Evolutionary conservation across 768 basidiomycete genomes (phyloP).

Genomic region (Pulveroboletus sp.): DNA sequence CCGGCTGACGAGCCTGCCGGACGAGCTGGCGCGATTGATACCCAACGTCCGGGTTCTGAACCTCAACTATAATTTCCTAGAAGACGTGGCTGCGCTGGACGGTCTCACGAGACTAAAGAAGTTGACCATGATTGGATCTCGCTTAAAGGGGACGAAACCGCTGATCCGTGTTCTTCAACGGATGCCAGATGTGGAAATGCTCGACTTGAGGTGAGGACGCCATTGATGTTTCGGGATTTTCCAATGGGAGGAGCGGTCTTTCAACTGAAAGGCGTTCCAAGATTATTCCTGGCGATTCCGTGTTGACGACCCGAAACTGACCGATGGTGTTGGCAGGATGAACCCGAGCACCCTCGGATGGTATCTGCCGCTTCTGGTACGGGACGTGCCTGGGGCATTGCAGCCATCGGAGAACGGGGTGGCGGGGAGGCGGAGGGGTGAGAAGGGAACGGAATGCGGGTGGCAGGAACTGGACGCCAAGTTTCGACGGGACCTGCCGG

Average conservation of each 20-base stretch:
- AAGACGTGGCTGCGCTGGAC: slow-evolving; percentile 62
- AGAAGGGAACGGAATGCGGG: slow-evolving; percentile 28
- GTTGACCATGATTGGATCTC: slow-evolving; percentile 81
- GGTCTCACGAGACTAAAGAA: slow-evolving; percentile 76
- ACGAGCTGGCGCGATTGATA: slow-evolving; percentile 54
- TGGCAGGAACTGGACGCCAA: slow-evolving; percentile 82
- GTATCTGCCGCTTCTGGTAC: slow-evolving; percentile 85
- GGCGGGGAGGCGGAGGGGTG: slow-evolving; percentile 26
- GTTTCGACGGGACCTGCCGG: slow-evolving; percentile 87
- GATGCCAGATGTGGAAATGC: slow-evolving; percentile 79
- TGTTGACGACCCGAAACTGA: slow-evolving; percentile 26
- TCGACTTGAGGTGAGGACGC: slow-evolving; percentile 78
- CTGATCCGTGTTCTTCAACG: slow-evolving; percentile 68
- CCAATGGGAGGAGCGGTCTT: slow-evolving; percentile 1
- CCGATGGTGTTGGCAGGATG: slow-evolving; percentile 53
- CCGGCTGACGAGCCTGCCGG: slow-evolving; percentile 71
- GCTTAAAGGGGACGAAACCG: slow-evolving; percentile 69
- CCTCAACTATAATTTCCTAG: slow-evolving; percentile 95
- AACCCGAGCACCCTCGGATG: slow-evolving; percentile 95
- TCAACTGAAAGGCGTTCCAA: not conserved
- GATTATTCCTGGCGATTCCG: not conserved
- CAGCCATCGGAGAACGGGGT: slow-evolving; percentile 50
- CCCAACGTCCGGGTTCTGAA: slow-evolving; percentile 91
- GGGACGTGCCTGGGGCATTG: slow-evolving; percentile 61
- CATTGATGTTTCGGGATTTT: slow-evolving; percentile 11